Conservation (phyloP, 140 eudicot species). For the Bidens hawaiensis region DNA sequence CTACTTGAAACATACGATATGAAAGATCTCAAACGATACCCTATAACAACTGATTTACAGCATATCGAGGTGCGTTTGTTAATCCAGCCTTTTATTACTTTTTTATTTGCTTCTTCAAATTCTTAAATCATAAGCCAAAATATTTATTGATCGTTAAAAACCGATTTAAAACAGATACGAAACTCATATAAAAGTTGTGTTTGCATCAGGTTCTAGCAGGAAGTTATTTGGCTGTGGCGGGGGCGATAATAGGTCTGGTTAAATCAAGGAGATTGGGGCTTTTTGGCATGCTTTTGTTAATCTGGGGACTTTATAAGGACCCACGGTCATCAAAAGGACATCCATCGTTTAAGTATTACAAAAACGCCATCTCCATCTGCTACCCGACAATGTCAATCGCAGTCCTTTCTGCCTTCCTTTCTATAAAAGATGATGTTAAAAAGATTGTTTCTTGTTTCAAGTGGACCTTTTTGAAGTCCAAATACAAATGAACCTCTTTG, state of each 20-base stretch:
- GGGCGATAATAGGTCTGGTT: conserved; percentile 53
- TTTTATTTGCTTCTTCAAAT: neutral
- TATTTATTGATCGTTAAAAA: neutral
- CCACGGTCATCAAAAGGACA: conserved; percentile 23
- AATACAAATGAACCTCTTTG: conserved; percentile 34
- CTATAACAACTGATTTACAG: conserved; percentile 42
- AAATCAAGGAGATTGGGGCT: conserved; percentile 55
- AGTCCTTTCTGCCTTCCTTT: conserved; percentile 48
- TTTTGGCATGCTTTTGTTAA: conserved; percentile 55
- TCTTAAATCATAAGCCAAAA: neutral
- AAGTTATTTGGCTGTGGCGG: conserved; percentile 79
- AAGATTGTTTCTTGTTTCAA: conserved; percentile 43
- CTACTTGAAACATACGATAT: conserved; percentile 36
- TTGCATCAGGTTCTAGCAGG: conserved; percentile 64
- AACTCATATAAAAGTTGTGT: neutral
- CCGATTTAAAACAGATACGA: neutral
- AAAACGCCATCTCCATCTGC: conserved; percentile 30
- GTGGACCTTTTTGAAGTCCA: conserved; percentile 35
- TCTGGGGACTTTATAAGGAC: conserved; percentile 57
- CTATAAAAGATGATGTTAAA: conserved; percentile 56
- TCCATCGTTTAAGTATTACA: conserved; percentile 12
- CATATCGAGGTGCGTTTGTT: conserved; percentile 59
- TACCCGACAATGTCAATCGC: conserved; percentile 52
- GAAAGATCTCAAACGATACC: conserved; percentile 18
- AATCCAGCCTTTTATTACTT: neutral